These are phyloP conservation scores for Suillus occidentalis DNA, from an alignment of 768 basidiomycete species.

Conservation along the genomic window DNA sequence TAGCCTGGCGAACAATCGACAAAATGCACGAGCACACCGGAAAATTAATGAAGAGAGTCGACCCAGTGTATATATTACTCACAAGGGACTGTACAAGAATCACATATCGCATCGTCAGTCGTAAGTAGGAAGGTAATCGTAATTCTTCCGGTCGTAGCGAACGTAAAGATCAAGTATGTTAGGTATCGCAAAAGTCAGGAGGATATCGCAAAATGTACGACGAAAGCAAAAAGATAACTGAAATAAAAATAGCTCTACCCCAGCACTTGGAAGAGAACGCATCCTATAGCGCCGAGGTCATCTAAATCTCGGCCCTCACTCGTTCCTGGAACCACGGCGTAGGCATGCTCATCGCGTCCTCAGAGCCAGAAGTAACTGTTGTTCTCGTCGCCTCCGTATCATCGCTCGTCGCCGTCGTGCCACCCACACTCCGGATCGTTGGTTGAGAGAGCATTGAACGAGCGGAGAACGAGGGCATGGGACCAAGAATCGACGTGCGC, in stretches of 20 bases:
- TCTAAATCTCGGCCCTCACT: slow-evolving; percentile 2
- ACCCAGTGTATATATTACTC: not conserved
- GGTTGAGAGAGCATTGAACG: slow-evolving; percentile 25
- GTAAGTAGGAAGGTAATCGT: not conserved
- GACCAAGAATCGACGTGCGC: slow-evolving; percentile 30
- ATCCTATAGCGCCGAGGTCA: not conserved
- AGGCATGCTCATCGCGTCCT: not conserved
- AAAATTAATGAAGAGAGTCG: no score
- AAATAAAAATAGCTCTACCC: not conserved
- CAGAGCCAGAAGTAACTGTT: slow-evolving; percentile 15
- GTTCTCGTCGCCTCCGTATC: slow-evolving; percentile 30
- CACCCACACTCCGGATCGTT: slow-evolving; percentile 32
- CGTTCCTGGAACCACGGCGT: not conserved
- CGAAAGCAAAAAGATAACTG: not conserved
- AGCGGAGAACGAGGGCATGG: slow-evolving; percentile 33
- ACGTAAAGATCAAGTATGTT: slow-evolving; percentile 1
- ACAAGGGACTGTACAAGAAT: no score
- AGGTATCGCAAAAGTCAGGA: slow-evolving; percentile 11
- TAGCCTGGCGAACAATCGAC: no score
- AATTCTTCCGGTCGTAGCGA: not conserved
- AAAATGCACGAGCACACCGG: no score
- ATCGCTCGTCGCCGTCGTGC: slow-evolving; percentile 28
- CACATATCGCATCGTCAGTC: slow-evolving; percentile 1
- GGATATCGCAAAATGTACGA: slow-evolving; percentile 3
- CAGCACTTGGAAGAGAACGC: not conserved